Base-by-base conservation (phyloP, 805 yeast genomes). In the Candida verbasci region DNA sequence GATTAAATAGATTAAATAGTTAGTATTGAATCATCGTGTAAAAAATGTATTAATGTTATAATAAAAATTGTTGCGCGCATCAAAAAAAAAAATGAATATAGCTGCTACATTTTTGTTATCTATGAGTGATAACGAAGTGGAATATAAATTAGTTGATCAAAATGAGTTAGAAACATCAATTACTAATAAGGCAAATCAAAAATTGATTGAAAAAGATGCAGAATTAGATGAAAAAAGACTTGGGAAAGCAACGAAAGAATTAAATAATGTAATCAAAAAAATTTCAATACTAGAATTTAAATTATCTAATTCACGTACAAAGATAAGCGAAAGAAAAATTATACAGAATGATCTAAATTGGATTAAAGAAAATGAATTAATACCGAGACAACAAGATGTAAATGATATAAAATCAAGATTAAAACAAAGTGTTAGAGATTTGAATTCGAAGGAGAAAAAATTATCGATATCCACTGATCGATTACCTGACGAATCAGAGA, bases 171-270 rank as follows among this genome's bases (percentile, higher is more conserved):
- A 89, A 50, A 62, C 76, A 31, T 66, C 74, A 39, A 80, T 91
- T 23, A 86, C 87, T 12, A 65, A 68, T 23, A 65, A 76, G 58
- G 95, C 96, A 0, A 78, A 80, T 42, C 63, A 65, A 37, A 76
- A 75, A 3, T 69, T 89, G 34, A 61, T 72, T 1, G 58, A 69
- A 26, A 78, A 80, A 35, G 88, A 86, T 33, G 59, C 74, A 1
- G 95, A 84, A 46, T 62, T 82, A 27, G 98, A 93, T 48, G 63
- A 69, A 40, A 81, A 78, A 43, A 69, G 97, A 41, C 62, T 89
- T n/a, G 79, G 74, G 12, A 86, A 86, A 52, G 71, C 94, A 0
- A 53, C 58, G 14, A 68, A 66, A 29, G 75, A 73, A 23, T 55
- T 75, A 14, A 57, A 57, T 6, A 73, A 72, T 43, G 53, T 71